Evolutionary conservation across 1,139 yeast species (phyloP), one percentile per base, ranked within the genome.

Genomic region (Yamadazyma dushanensis): DNA sequence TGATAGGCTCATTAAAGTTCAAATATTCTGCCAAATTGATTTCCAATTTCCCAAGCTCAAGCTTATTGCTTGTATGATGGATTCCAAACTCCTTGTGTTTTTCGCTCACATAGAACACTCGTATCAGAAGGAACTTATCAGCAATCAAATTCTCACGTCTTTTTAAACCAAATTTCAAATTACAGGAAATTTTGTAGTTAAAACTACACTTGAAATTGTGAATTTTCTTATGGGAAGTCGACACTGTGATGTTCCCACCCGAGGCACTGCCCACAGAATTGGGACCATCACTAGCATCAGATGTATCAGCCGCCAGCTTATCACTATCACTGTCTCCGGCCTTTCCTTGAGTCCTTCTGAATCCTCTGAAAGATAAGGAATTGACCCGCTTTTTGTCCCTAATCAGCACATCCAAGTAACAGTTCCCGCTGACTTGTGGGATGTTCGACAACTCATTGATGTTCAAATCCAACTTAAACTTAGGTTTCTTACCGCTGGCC

Each of bases 381-480:
- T 35, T 40, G 11, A 31, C 24, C 35, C 47, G 38, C 29, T 49
- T 61, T 47, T 53, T 36, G 35, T 70, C 73, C 38, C 63, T 60
- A 5, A 70, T 58, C 26, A 61, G 59, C 2, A 69, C 43, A 26
- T 81, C 80, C 18, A 88, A 76, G 47, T 61, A 80, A 48, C 92
- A 80, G 29, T 66, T 57, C 1, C 96, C 95, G 2, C 78, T 68
- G 2, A 84, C 73, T 47, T 86, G 88, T 0, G 97, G 97, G 25
- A 90, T 77, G 53, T 90, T 90, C 20, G 82, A 73, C 34, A 90
- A 66, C 47, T 86, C 95, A 40, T 78, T 75, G 36, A 90, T 73
- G 15, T 73, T 61, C 25, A 89, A 61, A 17, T 70, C 61, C 32
- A 88, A 68, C 35, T 76, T 64, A 57, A 87, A 90, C 53, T 63